A percentile compares a stretch with the other conserved stretches of the same genome.
phyloP scores from a whole-genome alignment of 139 green algal species.

The Ettlia oleoabundans region DNA sequence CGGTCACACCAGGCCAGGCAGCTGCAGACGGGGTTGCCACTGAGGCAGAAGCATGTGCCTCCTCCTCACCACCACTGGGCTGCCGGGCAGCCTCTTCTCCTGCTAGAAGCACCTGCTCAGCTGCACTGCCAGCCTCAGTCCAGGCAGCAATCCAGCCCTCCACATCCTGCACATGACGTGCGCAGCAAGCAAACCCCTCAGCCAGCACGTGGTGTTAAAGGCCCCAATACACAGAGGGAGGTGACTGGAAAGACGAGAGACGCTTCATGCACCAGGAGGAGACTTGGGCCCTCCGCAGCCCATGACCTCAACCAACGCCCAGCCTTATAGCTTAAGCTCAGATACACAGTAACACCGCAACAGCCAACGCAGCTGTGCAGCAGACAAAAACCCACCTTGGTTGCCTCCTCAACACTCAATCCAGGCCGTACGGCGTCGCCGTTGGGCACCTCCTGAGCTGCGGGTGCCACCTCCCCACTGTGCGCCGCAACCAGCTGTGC shows the following conservation, averaged over 20 bases:
- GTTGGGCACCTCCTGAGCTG: not conserved
- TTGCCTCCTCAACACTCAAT: not conserved
- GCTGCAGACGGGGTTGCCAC: too few relatives aligned
- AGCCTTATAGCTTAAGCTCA: too few relatives aligned
- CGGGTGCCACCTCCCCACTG: not conserved
- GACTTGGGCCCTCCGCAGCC: not conserved
- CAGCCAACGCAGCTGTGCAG: not conserved
- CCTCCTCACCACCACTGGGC: not conserved
- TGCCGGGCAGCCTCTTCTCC: not conserved
- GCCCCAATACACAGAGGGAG: too few relatives aligned
- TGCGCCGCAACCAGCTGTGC: not conserved
- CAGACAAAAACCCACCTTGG: not conserved
- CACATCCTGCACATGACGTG: not conserved
- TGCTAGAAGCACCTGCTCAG: not conserved
- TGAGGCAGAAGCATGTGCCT: too few relatives aligned
- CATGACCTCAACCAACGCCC: not conserved
- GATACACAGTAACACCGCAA: too few relatives aligned
- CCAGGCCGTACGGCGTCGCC: not conserved
- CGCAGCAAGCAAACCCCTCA: too few relatives aligned
- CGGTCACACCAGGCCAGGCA: too few relatives aligned
- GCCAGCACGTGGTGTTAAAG: too few relatives aligned
- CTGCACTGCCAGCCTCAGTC: not conserved
- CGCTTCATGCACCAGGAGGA: not conserved
- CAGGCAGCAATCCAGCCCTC: not conserved
- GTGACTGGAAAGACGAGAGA: not conserved